phyloP scores from a whole-genome alignment of 441 rosid genomes.

The Pelargonium cotyledonis region DNA sequence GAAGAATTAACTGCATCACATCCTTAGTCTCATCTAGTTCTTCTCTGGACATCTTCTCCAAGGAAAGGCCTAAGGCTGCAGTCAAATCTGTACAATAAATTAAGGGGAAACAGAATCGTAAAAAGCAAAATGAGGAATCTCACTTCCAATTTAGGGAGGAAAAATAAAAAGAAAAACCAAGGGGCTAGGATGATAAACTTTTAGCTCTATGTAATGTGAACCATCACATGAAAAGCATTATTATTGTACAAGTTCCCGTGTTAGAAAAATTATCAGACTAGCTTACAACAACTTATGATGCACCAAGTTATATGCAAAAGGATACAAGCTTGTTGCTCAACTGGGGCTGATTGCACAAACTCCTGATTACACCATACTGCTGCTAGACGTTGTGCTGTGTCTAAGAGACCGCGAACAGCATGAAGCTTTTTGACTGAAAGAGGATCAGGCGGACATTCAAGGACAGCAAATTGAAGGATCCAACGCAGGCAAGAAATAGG shows the following conservation, averaged over 20 bases:
- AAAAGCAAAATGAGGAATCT: conserved; percentile 7
- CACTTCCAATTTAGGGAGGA: neutral
- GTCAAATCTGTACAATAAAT: conserved; percentile 58
- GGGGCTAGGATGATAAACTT: neutral
- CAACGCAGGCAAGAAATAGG: conserved; percentile 82
- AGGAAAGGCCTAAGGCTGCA: conserved; percentile 82
- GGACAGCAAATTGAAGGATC: conserved; percentile 83
- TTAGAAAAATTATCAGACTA: conserved; percentile 13
- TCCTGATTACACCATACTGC: conserved; percentile 77
- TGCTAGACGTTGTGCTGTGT: conserved; percentile 53
- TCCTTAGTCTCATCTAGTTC: conserved; percentile 72
- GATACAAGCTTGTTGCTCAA: conserved; percentile 99
- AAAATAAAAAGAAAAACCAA: neutral
- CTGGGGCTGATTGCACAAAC: conserved; percentile 58
- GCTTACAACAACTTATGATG: conserved; percentile 8
- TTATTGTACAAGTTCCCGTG: neutral
- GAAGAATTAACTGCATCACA: conserved; percentile 79
- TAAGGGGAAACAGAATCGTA: conserved; percentile 36
- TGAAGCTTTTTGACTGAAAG: conserved; percentile 40
- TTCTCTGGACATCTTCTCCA: conserved; percentile 83
- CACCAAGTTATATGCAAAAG: conserved; percentile 26
- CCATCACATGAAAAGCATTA: neutral
- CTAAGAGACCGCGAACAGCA: conserved; percentile 37
- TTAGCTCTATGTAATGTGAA: neutral
- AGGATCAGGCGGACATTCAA: conserved; percentile 57